Base-by-base conservation (phyloP, 1,139 yeast genomes). In the Candida sanyaensis region DNA sequence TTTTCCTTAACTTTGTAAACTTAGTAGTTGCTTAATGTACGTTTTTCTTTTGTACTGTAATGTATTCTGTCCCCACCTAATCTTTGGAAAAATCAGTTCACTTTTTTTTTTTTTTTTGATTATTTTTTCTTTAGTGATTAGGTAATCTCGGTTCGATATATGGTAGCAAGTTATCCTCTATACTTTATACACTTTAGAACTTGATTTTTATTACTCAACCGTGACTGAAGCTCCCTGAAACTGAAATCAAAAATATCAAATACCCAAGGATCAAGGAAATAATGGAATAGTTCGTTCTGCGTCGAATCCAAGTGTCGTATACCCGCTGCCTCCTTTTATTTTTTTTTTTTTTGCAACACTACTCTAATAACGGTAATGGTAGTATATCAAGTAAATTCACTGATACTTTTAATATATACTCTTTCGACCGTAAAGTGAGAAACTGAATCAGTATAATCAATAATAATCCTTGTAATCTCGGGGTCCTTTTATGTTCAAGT, bases 261-360 rank as follows among this genome's bases (percentile, higher is more conserved):
- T 26, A 26, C 28, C 28, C 28, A 26, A 26, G 9, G 28, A 8
- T 6, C 6, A 2, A 8, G 28, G 28, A 26, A 26, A 26, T 26
- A 8, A 26, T 26, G 28, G 28, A 26, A 26, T 26, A 17, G 21
- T 17, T 17, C 21, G 21, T 17, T 17, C 21, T 17, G 3, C 21
- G 21, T 17, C 3, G 21, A 17, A 17, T 17, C 21, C 21, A 2
- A 17, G 21, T 17, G 21, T 17, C 21, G 21, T 17, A 17, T 17
- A 17, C 6, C 13, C 4, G 12, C 5, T 32, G 12, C n/a, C n/a
- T n/a, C 6, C 13, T 13, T 32, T 21, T n/a, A n/a, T n/a, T n/a
- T 33, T 33, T 33, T 33, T 33, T 33, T 33, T 33, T 33, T 33
- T 33, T 33, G 37, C 37, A 33, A 33, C 37, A 33, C 37, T 17